Percentiles rank a stretch among this genome's conserved stretches.
phyloP scores from a whole-genome alignment of 192 early-diverging fungal species.

The Lunasporangiospora selenospora region DNA sequence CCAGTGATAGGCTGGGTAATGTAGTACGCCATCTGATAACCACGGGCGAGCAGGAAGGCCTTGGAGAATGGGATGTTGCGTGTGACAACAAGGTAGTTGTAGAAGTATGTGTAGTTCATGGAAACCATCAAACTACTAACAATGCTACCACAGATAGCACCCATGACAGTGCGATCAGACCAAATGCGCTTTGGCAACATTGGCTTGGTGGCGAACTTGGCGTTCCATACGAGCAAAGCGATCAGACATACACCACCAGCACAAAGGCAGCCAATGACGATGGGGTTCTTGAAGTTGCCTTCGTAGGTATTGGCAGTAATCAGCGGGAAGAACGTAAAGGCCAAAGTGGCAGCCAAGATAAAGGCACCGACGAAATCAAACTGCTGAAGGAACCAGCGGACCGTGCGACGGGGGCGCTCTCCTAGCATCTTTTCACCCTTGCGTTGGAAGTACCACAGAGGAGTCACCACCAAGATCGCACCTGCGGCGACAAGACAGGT shows the following conservation, averaged over 20 bases:
- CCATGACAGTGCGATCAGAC: conserved; percentile 12
- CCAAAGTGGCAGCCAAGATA: conserved; percentile 5
- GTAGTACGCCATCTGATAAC: conserved; percentile 9
- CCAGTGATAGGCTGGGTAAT: conserved; percentile 1
- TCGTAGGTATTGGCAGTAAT: conserved; percentile 7
- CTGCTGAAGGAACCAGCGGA: conserved; percentile 5
- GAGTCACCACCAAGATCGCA: background rate
- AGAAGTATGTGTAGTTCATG: conserved; percentile 11
- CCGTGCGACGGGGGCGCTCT: background rate
- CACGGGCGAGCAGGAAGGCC: conserved; percentile 5
- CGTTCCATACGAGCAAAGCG: conserved; percentile 1
- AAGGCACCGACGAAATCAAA: conserved; percentile 10
- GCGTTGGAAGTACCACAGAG: conserved; percentile 11
- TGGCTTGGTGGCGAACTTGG: conserved; percentile 2
- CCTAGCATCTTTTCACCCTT: background rate
- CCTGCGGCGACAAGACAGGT: background rate
- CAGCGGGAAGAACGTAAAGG: conserved; percentile 2
- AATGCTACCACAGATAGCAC: background rate
- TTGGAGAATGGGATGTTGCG: background rate
- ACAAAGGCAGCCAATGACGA: conserved; percentile 7
- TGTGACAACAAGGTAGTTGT: conserved; percentile 8
- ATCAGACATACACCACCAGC: background rate
- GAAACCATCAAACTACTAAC: conserved; percentile 1
- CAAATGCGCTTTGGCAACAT: conserved; percentile 16
- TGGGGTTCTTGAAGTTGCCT: conserved; percentile 6